These are phyloP conservation scores for Ophiocordyceps sinensis DNA, from an alignment of 2,329 filamentous ascomycete genomes.

Conservation along the genomic window DNA sequence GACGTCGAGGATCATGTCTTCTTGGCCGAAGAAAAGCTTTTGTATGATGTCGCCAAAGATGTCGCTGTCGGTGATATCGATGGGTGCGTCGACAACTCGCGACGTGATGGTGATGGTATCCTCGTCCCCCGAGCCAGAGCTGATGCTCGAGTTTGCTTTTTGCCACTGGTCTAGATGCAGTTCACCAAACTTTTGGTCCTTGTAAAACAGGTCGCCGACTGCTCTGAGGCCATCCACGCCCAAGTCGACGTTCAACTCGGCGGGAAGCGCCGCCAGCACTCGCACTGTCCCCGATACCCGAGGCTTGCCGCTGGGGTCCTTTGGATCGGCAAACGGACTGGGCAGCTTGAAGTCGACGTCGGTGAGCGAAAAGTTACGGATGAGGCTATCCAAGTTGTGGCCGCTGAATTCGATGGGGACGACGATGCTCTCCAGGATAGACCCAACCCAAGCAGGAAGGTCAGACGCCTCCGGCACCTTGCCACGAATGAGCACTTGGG, in stretches of 20 bases:
- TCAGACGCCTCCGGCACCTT: slow-evolving; percentile 49
- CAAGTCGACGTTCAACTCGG: slow-evolving; percentile 76
- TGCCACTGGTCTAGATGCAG: slow-evolving; percentile 76
- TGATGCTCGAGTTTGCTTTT: slow-evolving; percentile 61
- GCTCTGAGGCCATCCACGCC: slow-evolving; percentile 66
- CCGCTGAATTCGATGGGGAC: slow-evolving; percentile 77
- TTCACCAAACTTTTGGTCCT: slow-evolving; percentile 62
- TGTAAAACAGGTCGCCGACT: slow-evolving; percentile 67
- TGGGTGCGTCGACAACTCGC: slow-evolving; percentile 59
- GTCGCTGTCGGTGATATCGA: slow-evolving; percentile 68
- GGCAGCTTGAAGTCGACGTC: slow-evolving; percentile 81
- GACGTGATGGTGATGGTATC: slow-evolving; percentile 61
- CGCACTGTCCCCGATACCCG: slow-evolving; percentile 72
- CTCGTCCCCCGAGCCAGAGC: slow-evolving; percentile 37
- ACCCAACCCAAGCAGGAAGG: slow-evolving; percentile 69
- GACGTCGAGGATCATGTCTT: slow-evolving; percentile 57
- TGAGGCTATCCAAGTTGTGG: slow-evolving; percentile 63
- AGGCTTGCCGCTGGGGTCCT: slow-evolving; percentile 57
- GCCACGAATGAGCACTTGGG: slow-evolving; percentile 72
- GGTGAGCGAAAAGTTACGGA: slow-evolving; percentile 75
- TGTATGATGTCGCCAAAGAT: slow-evolving; percentile 73
- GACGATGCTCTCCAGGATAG: slow-evolving; percentile 67
- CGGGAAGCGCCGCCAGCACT: slow-evolving; percentile 63
- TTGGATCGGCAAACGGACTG: slow-evolving; percentile 62
- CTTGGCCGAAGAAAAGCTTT: slow-evolving; percentile 59